phyloP scores from a whole-genome alignment of 2,329 filamentous ascomycete species.

The Corynespora cassiicola region DNA sequence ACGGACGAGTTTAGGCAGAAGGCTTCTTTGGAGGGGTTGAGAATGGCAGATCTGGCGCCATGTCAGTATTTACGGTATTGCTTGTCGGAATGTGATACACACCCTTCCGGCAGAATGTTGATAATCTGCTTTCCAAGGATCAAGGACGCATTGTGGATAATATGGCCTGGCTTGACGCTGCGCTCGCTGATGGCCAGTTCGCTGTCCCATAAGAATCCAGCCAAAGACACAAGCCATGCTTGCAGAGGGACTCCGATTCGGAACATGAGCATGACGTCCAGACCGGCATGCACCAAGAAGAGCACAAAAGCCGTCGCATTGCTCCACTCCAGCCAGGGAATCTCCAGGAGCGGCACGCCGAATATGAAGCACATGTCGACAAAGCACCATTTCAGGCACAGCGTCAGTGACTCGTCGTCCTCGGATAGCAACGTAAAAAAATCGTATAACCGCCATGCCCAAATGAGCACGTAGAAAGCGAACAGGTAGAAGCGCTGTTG shows the following conservation, averaged over 20 bases:
- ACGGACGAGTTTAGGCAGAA: conserved; percentile 78
- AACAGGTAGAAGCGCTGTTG: conserved; percentile 88
- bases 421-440: conserved; percentile 80
- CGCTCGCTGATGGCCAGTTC: conserved; percentile 94
- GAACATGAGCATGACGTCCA: conserved; percentile 92
- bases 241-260: conserved; percentile 81
- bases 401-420: conserved; percentile 83
- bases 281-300: conserved; percentile 73
- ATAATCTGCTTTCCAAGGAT: conserved; percentile 97
- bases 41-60: conserved; percentile 79
- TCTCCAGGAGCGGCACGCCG: conserved; percentile 82
- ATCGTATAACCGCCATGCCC: conserved; percentile 87
- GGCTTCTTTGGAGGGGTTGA: conserved; percentile 81
- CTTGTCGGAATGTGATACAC: conserved; percentile 30
- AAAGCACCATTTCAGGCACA: conserved; percentile 92
- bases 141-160: conserved; percentile 89
- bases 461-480: conserved; percentile 76
- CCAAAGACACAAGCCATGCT: conserved; percentile 73
- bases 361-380: conserved; percentile 89
- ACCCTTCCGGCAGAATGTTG: conserved; percentile 95
- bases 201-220: conserved; percentile 87
- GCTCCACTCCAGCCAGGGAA: conserved; percentile 96
- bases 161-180: conserved; percentile 84
- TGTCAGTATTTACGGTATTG: conserved; percentile 16
- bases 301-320: conserved; percentile 73